phyloP scores from a whole-genome alignment of 176 grass and related monocot genomes.

The Rhynchospora pubera region DNA sequence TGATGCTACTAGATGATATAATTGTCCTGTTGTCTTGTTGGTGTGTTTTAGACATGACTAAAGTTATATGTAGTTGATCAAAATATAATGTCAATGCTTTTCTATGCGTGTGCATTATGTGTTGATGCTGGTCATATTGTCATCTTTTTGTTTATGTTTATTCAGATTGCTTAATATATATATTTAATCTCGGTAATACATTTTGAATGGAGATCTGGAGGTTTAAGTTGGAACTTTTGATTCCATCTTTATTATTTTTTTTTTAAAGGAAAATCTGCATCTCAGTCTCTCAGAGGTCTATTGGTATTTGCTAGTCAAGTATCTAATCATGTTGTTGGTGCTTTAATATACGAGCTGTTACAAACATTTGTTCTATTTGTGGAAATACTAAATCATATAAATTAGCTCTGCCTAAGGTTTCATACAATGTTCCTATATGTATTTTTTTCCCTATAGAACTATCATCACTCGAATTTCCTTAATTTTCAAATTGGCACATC shows the following conservation, averaged over 20 bases:
- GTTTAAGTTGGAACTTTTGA: too few relatives aligned
- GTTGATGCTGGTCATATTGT: not conserved
- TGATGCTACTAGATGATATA: not conserved
- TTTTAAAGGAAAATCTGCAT: not conserved
- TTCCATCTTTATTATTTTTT: too few relatives aligned
- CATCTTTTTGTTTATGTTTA: not conserved
- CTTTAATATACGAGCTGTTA: not conserved
- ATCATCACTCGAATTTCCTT: not conserved
- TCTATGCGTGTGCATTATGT: not conserved
- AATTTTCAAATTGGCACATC: not conserved
- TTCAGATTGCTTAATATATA: not conserved
- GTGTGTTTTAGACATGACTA: conserved; percentile 1
- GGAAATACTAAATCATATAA: not conserved
- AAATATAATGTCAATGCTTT: not conserved
- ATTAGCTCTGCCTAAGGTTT: not conserved
- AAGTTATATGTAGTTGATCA: not conserved
- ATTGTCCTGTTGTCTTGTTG: not conserved
- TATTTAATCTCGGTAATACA: too few relatives aligned
- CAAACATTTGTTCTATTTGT: not conserved
- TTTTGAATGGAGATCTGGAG: too few relatives aligned
- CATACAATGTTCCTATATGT: not conserved
- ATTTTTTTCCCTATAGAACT: not conserved
- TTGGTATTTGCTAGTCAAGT: not conserved
- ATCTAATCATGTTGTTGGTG: not conserved
- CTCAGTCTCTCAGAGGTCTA: not conserved